These are phyloP conservation scores for Xylaria nigripes DNA, from an alignment of 495 filamentous ascomycete species.

Conservation along the genomic window DNA sequence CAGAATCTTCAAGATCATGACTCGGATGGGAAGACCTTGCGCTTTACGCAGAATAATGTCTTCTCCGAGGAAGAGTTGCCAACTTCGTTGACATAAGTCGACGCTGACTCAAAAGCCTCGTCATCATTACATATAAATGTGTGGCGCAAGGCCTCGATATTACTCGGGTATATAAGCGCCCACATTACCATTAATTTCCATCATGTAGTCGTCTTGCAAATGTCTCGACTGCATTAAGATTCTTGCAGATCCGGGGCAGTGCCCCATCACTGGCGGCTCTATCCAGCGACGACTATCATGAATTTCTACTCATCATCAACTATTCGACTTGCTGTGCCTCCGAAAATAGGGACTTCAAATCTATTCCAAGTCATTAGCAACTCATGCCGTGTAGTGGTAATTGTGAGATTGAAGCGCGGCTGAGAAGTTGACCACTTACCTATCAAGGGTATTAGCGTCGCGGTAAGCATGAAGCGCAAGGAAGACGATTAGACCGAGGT, in stretches of 20 bases:
- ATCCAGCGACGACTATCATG: background rate
- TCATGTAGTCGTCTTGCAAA: background rate
- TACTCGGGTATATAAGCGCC: background rate
- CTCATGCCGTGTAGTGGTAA: conserved; percentile 4
- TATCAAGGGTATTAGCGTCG: conserved; percentile 86
- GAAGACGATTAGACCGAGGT: conserved; percentile 69
- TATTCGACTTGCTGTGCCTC: conserved; percentile 75
- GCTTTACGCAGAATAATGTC: background rate
- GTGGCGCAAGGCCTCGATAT: background rate
- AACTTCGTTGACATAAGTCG: background rate
- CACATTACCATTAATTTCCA: conserved; percentile 1
- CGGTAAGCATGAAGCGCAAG: conserved; percentile 71
- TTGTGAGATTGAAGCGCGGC: background rate
- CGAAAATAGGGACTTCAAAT: conserved; percentile 84
- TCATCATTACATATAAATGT: background rate
- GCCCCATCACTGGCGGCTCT: background rate
- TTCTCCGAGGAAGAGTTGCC: background rate
- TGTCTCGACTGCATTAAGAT: background rate
- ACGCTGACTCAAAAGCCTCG: background rate
- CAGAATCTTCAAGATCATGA: background rate
- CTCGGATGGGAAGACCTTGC: background rate
- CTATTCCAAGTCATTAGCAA: conserved; percentile 20
- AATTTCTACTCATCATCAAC: conserved; percentile 72
- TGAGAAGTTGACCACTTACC: conserved; percentile 36
- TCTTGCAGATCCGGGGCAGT: background rate